Evolutionary conservation across 176 grass and related monocot species (phyloP), one percentile per base, ranked within the genome.

Genomic region (Aegilops speltoides): DNA sequence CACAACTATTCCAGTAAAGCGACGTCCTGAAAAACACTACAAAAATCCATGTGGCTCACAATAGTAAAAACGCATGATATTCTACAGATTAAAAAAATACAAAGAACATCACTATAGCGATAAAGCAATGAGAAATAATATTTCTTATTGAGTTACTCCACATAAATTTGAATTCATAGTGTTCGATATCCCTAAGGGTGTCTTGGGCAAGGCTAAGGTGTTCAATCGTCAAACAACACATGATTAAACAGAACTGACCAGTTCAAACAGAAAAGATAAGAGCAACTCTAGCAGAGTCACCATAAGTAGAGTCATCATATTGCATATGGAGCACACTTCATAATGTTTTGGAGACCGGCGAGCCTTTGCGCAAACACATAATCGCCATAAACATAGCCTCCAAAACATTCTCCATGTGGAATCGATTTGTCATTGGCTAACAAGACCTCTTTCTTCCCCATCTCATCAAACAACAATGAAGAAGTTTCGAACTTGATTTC

Each of bases 251-350:
- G 10, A 78, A 70, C n/a, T 81, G 45, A 76, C n/a, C 24, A 33
- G 57, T 43, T 81, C 73, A 79, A 72, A 70, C 20, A 74, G 45
- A 83, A 81, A 64, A 66, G 22, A 41, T 6, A 6, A 64, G 6
- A 76, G 48, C 48, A 52, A 52, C 48, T 52, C 15, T 52, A 52
- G 48, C 48, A 50, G 45, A 48, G 48, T 50, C 14, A 17, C 48
- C 48, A 50, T 50, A 50, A 50, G 48, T 52, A 52, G 48, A 52
- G 48, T 52, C 48, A 4, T 52, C 48, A 52, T 52, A 52, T 52
- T 52, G 15, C 48, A 52, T 52, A 52, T 52, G 48, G 48, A 52
- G 48, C 48, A 52, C 48, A 52, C 5, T 52, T 15, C 48, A 52
- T 52, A 52, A 52, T 17, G 48, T 52, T 17, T 52, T 52, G 48